A percentile compares a stretch with the other conserved stretches of the same genome.
These are phyloP conservation scores for Entomortierella chlamydospora DNA, from an alignment of 192 early-diverging fungal genomes.

Conservation along the genomic window DNA sequence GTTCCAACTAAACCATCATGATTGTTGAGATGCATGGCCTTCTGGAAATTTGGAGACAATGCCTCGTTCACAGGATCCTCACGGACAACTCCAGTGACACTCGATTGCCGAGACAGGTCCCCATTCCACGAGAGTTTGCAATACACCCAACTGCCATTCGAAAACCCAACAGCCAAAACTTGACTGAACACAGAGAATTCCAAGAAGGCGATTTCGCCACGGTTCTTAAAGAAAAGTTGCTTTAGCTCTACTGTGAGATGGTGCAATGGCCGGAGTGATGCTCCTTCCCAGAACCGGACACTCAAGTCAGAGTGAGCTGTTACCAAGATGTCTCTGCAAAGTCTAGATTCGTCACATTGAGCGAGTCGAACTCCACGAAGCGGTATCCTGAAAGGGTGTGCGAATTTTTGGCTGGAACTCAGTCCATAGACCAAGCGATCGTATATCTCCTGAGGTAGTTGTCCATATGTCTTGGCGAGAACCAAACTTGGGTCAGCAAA, in stretches of 20 bases:
- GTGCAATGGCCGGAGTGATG: conserved; percentile 56
- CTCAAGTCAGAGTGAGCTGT: conserved; percentile 55
- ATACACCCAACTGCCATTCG: conserved; percentile 47
- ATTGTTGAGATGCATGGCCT: background rate
- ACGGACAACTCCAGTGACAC: background rate
- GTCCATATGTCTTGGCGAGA: conserved; percentile 42
- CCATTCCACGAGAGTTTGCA: background rate
- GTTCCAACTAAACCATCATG: background rate
- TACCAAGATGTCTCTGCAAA: conserved; percentile 57
- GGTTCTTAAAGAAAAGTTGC: conserved; percentile 27
- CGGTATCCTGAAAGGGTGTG: conserved; percentile 41
- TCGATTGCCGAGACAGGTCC: conserved; percentile 18
- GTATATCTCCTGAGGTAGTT: conserved; percentile 25
- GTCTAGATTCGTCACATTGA: conserved; percentile 39
- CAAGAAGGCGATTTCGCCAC: conserved; percentile 34
- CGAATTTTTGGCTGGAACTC: background rate
- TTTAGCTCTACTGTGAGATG: conserved; percentile 49
- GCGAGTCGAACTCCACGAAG: conserved; percentile 52
- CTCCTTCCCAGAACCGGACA: conserved; percentile 62
- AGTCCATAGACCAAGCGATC: conserved; percentile 28
- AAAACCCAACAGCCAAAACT: conserved; percentile 49
- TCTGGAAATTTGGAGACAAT: conserved; percentile 1
- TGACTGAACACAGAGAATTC: conserved; percentile 46
- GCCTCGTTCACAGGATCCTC: conserved; percentile 1
- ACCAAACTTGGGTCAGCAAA: conserved; percentile 51